Evolutionary conservation across 129 eudicot species (phyloP), one percentile per base, ranked within the genome.

Genomic region (Glebionis coronaria): DNA sequence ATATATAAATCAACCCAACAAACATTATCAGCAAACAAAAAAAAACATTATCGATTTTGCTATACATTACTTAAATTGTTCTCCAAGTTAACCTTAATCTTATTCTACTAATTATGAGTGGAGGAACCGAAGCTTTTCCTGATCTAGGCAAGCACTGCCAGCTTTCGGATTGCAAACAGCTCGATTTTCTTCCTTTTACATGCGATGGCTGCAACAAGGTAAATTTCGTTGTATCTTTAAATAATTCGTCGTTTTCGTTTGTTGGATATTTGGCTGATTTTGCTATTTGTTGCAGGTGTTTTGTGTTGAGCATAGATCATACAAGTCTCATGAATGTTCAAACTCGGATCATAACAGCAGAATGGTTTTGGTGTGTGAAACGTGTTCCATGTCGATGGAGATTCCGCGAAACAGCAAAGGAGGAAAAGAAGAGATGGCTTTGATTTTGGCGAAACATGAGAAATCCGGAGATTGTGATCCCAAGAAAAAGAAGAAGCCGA

Each of bases 111-210:
- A 61, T 51, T 27, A 89, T 89, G 99, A 81, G 55, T 71, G 95
- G 95, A 76, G 97, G 96, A 79, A 88, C 98, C 19, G 96, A 88
- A 82, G 96, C 91, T 76, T 85, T 83, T 77, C 95, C 96, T 12
- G 95, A 92, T 40, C 67, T 92, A 47, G 98, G 98, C 65, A 70
- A 68, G 18, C 95, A 92, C 40, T 88, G 98, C 44, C 85, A 92
- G 65, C 81, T 73, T 0, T 57, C 89, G 4, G 87, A 85, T 70
- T 92, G 98, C 78, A 75, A 67, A 70, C 95, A 81, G 54, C 96
- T 92, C 63, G 96, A 92, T 85, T 92, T 92, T 65, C 96, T 88
- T 59, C 98, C 98, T 3, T 92, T 88, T 77, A 82, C 69, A 46
- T 91, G 98, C 69, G 80, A 82, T 50, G 90, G 85, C 21, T 91